Evolutionary conservation across 495 filamentous ascomycete species (phyloP), one percentile per base, ranked within the genome.

Genomic region (Apodospora peruviana): DNA sequence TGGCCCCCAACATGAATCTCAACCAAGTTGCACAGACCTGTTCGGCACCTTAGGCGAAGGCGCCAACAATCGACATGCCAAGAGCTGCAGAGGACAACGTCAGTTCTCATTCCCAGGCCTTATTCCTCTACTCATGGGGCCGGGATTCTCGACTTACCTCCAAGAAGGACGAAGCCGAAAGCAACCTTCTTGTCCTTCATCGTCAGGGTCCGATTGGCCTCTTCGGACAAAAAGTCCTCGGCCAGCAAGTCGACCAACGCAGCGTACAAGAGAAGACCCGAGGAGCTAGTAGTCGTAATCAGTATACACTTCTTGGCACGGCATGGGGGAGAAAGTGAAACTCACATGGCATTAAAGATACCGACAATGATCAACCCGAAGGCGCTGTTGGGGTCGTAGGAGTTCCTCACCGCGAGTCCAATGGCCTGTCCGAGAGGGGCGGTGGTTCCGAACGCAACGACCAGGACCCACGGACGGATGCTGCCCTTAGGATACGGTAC

Each of bases 341-440:
- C 71, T 57, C 53, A 74, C 71, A 88, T 85, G 7, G 84, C 81
- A 58, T 88, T 86, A 66, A 85, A 83, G 12, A 80, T 62, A 12
- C 84, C 84, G 4, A 86, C 82, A 23, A 86, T 74, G 27, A 88
- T 75, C 17, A 86, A 55, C 24, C 80, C 83, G 29, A 82, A 76
- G 35, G 81, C 78, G 24, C 76, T 81, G 42, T 79, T 74, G 0
- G 83, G 84, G 47, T 82, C 80, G 55, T 87, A 88, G 19, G 74
- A 62, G 35, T 75, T 79, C 36, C 74, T 73, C 0, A 78, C 79
- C 5, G 68, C 59, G 14, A 83, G 63, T 11, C 80, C 80, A 44
- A 83, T 75, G 2, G 78, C 80, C 60, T 83, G 80, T 5, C 80
- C 80, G 45, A 83, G 70, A 10, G 80, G 80, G 4, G 73, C 70